Conservation (phyloP, 306 rosid species). For the Ormosia emarginata region DNA sequence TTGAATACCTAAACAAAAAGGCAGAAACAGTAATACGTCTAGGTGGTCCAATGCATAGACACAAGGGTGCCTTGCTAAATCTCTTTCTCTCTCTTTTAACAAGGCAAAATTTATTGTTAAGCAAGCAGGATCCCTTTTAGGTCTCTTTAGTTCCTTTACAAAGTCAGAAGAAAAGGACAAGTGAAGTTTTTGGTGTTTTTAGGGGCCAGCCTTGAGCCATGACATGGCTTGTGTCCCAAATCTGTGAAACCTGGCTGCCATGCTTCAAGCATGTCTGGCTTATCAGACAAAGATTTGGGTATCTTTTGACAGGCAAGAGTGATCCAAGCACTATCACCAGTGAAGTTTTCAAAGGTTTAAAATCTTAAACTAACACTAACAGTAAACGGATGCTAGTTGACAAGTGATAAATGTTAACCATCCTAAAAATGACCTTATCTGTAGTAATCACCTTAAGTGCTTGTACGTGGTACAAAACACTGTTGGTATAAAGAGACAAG, state of each 20-base stretch:
- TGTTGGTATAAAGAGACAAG: conserved; percentile 18
- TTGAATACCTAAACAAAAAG: conserved; percentile 34
- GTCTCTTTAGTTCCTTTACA: conserved; percentile 30
- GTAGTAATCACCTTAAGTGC: conserved; percentile 14
- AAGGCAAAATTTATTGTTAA: conserved; percentile 24
- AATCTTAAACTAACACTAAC: not conserved
- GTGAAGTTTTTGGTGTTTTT: conserved; percentile 36
- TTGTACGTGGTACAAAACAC: conserved; percentile 3
- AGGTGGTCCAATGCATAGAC: conserved; percentile 41
- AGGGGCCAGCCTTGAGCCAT: conserved; percentile 41
- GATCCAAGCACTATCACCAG: conserved; percentile 30
- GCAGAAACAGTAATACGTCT: conserved; percentile 15
- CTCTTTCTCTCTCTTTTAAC: not conserved
- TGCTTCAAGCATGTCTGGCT: conserved; percentile 54
- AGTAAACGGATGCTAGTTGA: conserved; percentile 3
- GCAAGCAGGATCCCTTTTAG: conserved; percentile 26
- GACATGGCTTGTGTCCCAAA: conserved; percentile 50
- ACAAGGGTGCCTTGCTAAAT: conserved; percentile 21
- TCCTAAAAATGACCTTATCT: conserved; percentile 17
- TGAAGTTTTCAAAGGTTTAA: not conserved
- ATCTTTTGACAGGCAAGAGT: conserved; percentile 58
- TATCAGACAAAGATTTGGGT: conserved; percentile 75
- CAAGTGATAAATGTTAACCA: conserved; percentile 11
- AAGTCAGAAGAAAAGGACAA: conserved; percentile 63
- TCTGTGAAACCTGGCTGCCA: conserved; percentile 57